Base-by-base conservation (phyloP, 495 filamentous ascomycete genomes). In the Thermothielavioides terrestris region DNA sequence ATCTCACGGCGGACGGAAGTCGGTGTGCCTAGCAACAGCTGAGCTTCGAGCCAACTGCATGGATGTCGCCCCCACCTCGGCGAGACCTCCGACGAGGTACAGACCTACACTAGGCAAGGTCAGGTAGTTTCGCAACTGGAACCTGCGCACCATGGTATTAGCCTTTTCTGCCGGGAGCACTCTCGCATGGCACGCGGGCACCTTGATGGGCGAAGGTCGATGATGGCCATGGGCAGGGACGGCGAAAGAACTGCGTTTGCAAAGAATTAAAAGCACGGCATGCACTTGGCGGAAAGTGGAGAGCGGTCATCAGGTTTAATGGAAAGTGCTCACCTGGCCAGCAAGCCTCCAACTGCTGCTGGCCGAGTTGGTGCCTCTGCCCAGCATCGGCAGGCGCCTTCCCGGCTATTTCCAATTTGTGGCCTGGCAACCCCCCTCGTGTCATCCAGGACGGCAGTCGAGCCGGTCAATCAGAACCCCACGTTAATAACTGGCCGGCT, bases 321-420 rank as follows among this genome's bases (percentile, higher is more conserved):
- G 31, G 37, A 46, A 53, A 25, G 34, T 46, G 42, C 42, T 53
- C 50, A 53, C 50, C 42, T 53, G 50, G 34, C 32, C 50, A 46
- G 27, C 23, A 45, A 45, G 27, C 22, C 15, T 4, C 18, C 20
- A 25, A 9, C 30, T 30, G 25, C 30, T 28, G 35, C 26, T 34
- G 31, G 30, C 31, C 20, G 27, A 26, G 26, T 15, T 42, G 28
- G 15, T 25, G 45, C 39, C 45, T 36, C 39, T 20, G 2, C 17
- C 38, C 44, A 54, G 30, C 30, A 53, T 38, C 51, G 51, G 39
- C 51, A 43, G 45, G 39, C 45, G 41, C 39, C 27, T 39, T 46
- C 44, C 44, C 44, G 21, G 44, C 42, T 45, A 37, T 46, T 27
- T 46, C 6, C 9, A 36, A 46, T 26, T 26, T 46, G 6, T 27